Evolutionary conservation across 495 filamentous ascomycete species (phyloP).

Genomic region (Penicillium bialowiezense): DNA sequence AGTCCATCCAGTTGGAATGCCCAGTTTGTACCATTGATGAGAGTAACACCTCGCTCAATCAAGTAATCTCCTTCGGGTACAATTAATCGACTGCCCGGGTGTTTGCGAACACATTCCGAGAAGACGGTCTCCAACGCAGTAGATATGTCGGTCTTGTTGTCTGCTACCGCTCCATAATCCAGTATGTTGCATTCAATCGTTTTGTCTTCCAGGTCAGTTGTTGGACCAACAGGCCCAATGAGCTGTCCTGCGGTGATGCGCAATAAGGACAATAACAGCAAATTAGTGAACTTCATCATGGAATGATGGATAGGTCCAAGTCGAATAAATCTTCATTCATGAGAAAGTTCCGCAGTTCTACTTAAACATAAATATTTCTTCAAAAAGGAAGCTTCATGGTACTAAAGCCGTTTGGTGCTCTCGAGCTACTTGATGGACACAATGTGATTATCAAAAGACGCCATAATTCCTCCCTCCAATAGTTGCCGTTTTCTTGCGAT

Average conservation of each 20-base stretch:
- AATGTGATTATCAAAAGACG: not conserved
- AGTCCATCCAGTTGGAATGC: constrained; percentile 44
- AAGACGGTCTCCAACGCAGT: constrained; percentile 36
- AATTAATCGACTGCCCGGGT: constrained; percentile 29
- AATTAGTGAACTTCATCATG: not conserved
- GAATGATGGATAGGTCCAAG: too few relatives aligned
- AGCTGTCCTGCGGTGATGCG: constrained; percentile 15
- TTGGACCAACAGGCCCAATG: constrained; percentile 34
- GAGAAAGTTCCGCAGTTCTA: too few relatives aligned
- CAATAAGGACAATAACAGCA: not conserved
- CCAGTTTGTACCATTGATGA: constrained; percentile 35
- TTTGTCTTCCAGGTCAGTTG: constrained; percentile 27
- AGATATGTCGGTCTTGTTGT: constrained; percentile 40
- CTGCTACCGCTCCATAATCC: constrained; percentile 42
- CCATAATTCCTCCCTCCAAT: not conserved
- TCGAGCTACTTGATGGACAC: not conserved
- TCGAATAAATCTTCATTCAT: too few relatives aligned
- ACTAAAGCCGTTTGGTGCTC: too few relatives aligned
- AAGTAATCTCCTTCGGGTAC: constrained; percentile 43
- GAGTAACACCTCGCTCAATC: constrained; percentile 24
- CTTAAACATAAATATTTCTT: too few relatives aligned
- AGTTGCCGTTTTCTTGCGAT: not conserved
- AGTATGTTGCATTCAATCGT: constrained; percentile 41
- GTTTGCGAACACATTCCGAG: constrained; percentile 29
- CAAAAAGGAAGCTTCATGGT: too few relatives aligned